These are phyloP conservation scores for Trametes cinnabarina DNA, from an alignment of 768 basidiomycete species.

Conservation along the genomic window DNA sequence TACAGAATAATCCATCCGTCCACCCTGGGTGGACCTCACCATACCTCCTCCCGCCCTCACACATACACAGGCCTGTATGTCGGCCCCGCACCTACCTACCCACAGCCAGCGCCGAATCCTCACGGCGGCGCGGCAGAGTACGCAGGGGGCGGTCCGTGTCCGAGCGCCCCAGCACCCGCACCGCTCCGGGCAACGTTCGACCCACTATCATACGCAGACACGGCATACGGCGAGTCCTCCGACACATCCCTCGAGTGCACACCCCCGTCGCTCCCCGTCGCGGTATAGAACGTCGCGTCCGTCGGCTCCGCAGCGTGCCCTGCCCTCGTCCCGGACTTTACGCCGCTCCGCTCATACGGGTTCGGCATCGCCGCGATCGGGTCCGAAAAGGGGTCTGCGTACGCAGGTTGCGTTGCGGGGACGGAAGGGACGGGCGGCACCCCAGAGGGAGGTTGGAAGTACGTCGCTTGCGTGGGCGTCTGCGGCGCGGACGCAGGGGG, in stretches of 20 bases:
- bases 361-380: conserved; percentile 11
- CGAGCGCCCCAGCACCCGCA: not conserved
- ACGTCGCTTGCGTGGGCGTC: conserved; percentile 2
- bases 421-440: conserved; percentile 2
- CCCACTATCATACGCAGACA: conserved; percentile 1
- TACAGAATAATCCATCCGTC: too few relatives aligned
- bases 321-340: not conserved
- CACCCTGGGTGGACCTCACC: too few relatives aligned
- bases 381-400: conserved; percentile 13
- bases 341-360: conserved; percentile 8
- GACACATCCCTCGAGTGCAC: conserved; percentile 1
- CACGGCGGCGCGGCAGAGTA: not conserved
- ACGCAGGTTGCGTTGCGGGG: not conserved
- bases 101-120: too few relatives aligned
- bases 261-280: not conserved
- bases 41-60: too few relatives aligned
- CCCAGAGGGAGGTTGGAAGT: conserved; percentile 2
- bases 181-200: not conserved
- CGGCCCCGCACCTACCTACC: too few relatives aligned
- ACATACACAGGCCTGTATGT: too few relatives aligned
- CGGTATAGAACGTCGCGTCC: conserved; percentile 20
- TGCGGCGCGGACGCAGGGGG: conserved; percentile 1
- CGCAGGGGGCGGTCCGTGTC: not conserved
- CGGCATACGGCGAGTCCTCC: conserved; percentile 4
- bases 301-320: conserved; percentile 14